Percentiles rank a stretch among this genome's conserved stretches.
Evolutionary conservation across 2,329 filamentous ascomycete species (phyloP).

Genomic region (Aotearoamyces nothofagi): DNA sequence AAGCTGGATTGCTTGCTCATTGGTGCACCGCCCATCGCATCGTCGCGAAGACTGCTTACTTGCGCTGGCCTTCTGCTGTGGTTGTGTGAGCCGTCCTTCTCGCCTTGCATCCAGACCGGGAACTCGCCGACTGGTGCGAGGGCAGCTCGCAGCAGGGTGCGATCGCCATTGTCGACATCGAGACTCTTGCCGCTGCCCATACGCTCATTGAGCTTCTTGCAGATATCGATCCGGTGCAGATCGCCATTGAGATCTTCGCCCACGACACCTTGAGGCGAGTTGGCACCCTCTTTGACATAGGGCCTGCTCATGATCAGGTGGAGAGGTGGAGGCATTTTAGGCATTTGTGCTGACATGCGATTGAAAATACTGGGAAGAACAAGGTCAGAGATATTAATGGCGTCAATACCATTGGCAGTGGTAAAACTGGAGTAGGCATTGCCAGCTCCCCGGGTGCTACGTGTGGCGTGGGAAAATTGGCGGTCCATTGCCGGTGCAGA

Average conservation of each 20-base stretch:
- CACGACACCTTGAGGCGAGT: slow-evolving; percentile 7
- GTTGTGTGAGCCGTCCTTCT: slow-evolving; percentile 1
- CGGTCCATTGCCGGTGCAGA: slow-evolving; percentile 45
- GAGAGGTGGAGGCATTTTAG: slow-evolving; percentile 16
- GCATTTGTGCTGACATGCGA: slow-evolving; percentile 15
- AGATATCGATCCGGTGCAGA: slow-evolving; percentile 10
- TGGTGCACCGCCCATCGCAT: not conserved
- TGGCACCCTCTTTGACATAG: slow-evolving; percentile 11
- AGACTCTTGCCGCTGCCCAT: slow-evolving; percentile 15
- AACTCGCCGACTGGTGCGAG: not conserved
- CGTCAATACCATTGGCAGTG: slow-evolving; percentile 42
- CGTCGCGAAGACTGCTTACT: not conserved
- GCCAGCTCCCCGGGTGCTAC: slow-evolving; percentile 38
- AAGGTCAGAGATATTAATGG: slow-evolving; percentile 41
- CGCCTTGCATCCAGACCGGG: not conserved
- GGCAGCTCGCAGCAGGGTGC: not conserved
- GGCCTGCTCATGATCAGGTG: slow-evolving; percentile 11
- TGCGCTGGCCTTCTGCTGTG: too few relatives aligned
- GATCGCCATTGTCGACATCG: slow-evolving; percentile 13
- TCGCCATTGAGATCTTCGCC: slow-evolving; percentile 14
- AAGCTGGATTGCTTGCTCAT: slow-evolving; percentile 2
- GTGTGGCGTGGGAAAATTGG: slow-evolving; percentile 46
- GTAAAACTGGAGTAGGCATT: slow-evolving; percentile 32
- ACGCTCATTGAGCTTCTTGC: slow-evolving; percentile 17
- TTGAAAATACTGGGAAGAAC: slow-evolving; percentile 39